phyloP scores from a whole-genome alignment of 108 stramenopile species.

The Chaetoceros tenuissimus region DNA sequence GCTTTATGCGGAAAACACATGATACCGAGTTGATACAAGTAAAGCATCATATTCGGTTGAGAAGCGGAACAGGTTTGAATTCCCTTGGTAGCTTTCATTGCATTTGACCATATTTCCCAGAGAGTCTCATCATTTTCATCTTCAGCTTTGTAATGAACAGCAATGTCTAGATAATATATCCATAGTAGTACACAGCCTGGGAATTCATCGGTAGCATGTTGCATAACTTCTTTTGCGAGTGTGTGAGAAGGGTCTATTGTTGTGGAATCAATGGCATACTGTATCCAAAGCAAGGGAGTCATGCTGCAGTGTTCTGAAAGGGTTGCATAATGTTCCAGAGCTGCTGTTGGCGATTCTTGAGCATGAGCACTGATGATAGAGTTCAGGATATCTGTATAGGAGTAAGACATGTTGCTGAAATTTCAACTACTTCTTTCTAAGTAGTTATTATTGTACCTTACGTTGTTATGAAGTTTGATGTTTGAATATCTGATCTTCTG shows the following conservation, averaged over 20 bases:
- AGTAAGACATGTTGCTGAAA: not conserved
- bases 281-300: constrained; percentile 86
- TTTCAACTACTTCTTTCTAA: not conserved
- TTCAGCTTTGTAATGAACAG: not conserved
- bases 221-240: constrained; percentile 43
- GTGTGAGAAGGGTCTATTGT: constrained; percentile 6
- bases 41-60: constrained; percentile 13
- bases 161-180: constrained; percentile 14
- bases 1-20: constrained; percentile 21
- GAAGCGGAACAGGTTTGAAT: not conserved
- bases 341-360: not conserved
- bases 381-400: not conserved
- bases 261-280: constrained; percentile 49
- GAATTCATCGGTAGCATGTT: constrained; percentile 66
- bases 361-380: not conserved
- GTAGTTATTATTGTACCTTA: not conserved
- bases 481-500: no score
- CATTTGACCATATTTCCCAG: not conserved
- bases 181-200: constrained; percentile 50
- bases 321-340: constrained; percentile 3
- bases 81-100: not conserved
- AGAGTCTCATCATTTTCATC: not conserved
- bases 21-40: constrained; percentile 40
- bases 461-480: no score
- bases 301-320: constrained; percentile 61